Conservation (phyloP, 805 yeast genomes). For the Zygoascus bituminiphila region DNA sequence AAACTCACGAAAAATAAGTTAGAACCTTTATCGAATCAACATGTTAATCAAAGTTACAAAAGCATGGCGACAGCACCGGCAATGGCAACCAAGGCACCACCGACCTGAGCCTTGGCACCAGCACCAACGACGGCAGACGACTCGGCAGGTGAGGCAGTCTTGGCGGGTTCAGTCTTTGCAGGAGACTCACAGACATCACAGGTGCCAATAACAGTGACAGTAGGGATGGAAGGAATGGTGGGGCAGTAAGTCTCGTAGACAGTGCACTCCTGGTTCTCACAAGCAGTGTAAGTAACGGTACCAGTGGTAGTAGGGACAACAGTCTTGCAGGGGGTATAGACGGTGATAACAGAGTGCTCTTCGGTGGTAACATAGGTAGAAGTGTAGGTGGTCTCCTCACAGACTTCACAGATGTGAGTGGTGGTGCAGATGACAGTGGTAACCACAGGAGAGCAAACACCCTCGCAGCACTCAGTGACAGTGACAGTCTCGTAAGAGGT, state of each 20-base stretch:
- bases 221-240: constrained; percentile 4
- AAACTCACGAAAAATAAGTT: background rate
- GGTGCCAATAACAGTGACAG: background rate
- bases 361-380: constrained; percentile 13
- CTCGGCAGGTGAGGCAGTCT: background rate
- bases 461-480: constrained; percentile 14
- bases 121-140: background rate
- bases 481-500: constrained; percentile 1
- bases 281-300: background rate
- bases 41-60: background rate
- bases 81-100: background rate
- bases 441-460: constrained; percentile 13
- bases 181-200: background rate
- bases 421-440: constrained; percentile 8
- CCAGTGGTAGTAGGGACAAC: constrained; percentile 1
- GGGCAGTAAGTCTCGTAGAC: constrained; percentile 4
- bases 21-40: background rate
- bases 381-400: constrained; percentile 5
- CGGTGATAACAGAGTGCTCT: constrained; percentile 12
- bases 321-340: constrained; percentile 12
- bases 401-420: constrained; percentile 7
- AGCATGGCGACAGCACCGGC: background rate
- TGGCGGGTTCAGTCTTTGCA: background rate
- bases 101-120: constrained; percentile 1
- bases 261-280: constrained; percentile 3